Evolutionary conservation across 257 asterid genomes (phyloP).

Genomic region (Solanum stenotomum): DNA sequence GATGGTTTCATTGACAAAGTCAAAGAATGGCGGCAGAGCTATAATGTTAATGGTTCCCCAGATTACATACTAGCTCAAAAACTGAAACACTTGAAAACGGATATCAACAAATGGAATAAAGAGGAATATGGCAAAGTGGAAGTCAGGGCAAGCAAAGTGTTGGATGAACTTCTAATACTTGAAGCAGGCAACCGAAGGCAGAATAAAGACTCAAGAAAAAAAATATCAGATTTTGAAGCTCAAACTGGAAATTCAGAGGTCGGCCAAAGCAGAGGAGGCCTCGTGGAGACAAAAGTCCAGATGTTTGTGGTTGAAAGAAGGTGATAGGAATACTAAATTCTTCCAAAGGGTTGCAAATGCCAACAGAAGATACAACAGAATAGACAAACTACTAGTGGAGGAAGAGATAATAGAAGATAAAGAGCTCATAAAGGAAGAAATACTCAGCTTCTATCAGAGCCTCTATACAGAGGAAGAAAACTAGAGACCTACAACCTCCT

Average conservation of each 20-base stretch:
- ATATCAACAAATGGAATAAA: background rate
- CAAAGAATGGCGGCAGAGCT: background rate
- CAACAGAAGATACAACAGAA: background rate
- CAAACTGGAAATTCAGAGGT: background rate
- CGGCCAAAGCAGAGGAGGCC: background rate
- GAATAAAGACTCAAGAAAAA: background rate
- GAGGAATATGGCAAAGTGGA: background rate
- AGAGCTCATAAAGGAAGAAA: background rate
- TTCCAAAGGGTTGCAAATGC: background rate
- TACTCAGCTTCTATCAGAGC: background rate
- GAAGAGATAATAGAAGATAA: background rate
- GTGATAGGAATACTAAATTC: background rate
- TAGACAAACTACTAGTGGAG: background rate
- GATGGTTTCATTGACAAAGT: background rate
- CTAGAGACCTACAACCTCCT: background rate
- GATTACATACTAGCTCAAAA: background rate
- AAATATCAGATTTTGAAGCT: background rate
- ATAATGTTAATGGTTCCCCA: background rate
- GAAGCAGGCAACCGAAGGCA: background rate
- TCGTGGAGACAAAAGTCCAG: background rate
- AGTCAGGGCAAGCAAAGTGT: background rate
- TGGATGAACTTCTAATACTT: background rate
- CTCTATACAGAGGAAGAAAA: background rate
- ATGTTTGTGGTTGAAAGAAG: background rate
- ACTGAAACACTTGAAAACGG: background rate